These are phyloP conservation scores for Rhizophora apiculata DNA, from an alignment of 345 rosid genomes.

Conservation along the genomic window DNA sequence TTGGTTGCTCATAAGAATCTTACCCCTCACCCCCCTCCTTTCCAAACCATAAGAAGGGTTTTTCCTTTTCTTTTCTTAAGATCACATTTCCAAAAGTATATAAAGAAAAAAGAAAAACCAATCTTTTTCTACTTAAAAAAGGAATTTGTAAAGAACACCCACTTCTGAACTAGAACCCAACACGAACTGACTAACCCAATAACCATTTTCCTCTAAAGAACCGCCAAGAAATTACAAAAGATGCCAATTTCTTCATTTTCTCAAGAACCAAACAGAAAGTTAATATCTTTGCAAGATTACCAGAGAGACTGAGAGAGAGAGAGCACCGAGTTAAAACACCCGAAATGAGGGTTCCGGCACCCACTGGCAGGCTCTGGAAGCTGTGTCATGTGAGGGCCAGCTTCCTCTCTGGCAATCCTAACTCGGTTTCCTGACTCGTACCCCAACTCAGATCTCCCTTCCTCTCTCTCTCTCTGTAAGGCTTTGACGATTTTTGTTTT, in stretches of 20 bases:
- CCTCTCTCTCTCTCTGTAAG: constrained; percentile 29
- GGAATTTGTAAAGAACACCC: not conserved
- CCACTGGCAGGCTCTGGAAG: too few relatives aligned
- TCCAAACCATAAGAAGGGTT: too few relatives aligned
- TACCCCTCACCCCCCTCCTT: too few relatives aligned
- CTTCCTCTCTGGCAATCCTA: constrained; percentile 17
- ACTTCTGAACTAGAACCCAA: constrained; percentile 2
- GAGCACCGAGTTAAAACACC: constrained; percentile 13
- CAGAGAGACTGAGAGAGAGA: constrained; percentile 13
- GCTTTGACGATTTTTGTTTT: constrained; percentile 17
- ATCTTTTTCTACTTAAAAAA: too few relatives aligned
- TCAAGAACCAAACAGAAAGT: constrained; percentile 17
- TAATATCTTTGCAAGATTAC: not conserved
- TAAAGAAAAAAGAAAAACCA: too few relatives aligned
- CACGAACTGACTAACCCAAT: constrained; percentile 7
- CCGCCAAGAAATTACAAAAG: not conserved
- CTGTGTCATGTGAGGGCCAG: constrained; percentile 24
- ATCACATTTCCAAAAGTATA: too few relatives aligned
- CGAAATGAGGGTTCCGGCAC: constrained; percentile 14
- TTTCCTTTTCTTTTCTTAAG: too few relatives aligned
- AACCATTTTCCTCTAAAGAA: not conserved
- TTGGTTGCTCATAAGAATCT: too few relatives aligned
- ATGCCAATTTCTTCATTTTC: constrained; percentile 9
- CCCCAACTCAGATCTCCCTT: constrained; percentile 33
- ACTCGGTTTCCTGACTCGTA: constrained; percentile 26